Percentiles rank a stretch among this genome's conserved stretches.
Evolutionary conservation across 2,329 filamentous ascomycete genomes (phyloP).

Genomic region (Lecanosticta acicola): DNA sequence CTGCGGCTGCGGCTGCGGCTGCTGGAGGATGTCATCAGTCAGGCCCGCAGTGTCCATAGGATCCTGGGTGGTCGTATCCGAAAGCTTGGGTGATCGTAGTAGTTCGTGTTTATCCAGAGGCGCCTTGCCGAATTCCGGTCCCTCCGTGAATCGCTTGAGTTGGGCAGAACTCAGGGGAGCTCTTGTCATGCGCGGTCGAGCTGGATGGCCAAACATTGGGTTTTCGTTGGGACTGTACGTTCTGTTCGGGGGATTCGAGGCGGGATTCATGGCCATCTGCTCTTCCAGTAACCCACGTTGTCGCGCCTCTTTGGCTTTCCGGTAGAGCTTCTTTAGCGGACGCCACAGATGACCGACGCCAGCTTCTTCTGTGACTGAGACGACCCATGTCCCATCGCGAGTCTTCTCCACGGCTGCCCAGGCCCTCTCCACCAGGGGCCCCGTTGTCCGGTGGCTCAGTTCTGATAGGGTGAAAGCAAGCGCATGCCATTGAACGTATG

Average conservation of each 20-base stretch:
- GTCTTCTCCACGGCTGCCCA: slow-evolving; percentile 53
- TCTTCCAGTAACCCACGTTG: slow-evolving; percentile 45
- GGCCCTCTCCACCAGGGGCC: slow-evolving; percentile 54
- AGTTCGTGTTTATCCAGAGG: slow-evolving; percentile 32
- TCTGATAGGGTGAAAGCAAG: slow-evolving; percentile 58
- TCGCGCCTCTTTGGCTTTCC: slow-evolving; percentile 51
- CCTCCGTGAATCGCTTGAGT: slow-evolving; percentile 29
- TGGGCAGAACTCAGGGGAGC: slow-evolving; percentile 33
- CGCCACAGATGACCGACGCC: slow-evolving; percentile 56
- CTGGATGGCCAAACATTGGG: slow-evolving; percentile 31
- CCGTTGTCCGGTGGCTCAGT: slow-evolving; percentile 52
- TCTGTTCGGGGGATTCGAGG: slow-evolving; percentile 15
- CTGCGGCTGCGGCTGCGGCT: slow-evolving; percentile 2
- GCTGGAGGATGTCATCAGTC: slow-evolving; percentile 9
- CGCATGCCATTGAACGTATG: slow-evolving; percentile 61
- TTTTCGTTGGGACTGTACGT: slow-evolving; percentile 32
- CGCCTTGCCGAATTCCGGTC: slow-evolving; percentile 29
- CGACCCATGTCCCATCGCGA: slow-evolving; percentile 38
- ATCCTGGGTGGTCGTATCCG: slow-evolving; percentile 14
- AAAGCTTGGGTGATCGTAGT: slow-evolving; percentile 26
- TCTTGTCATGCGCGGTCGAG: slow-evolving; percentile 25
- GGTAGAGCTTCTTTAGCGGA: slow-evolving; percentile 56
- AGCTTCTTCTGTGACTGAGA: slow-evolving; percentile 26
- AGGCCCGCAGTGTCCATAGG: slow-evolving; percentile 13
- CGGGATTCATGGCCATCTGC: slow-evolving; percentile 13